These are phyloP conservation scores for Suhomyces xylopsoci DNA, from an alignment of 805 yeast species.

Conservation along the genomic window DNA sequence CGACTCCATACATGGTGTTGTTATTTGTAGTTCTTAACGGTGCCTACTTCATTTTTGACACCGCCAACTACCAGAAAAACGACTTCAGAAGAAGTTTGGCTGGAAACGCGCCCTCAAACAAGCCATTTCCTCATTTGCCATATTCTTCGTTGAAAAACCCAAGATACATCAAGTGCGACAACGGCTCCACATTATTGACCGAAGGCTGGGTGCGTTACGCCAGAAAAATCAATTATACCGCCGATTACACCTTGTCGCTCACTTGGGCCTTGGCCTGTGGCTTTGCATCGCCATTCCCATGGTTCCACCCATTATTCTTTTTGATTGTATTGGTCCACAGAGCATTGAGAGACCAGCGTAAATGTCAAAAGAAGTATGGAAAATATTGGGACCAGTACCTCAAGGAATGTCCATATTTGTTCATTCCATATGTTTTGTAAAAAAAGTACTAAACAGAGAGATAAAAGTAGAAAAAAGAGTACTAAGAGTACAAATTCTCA, in stretches of 20 bases:
- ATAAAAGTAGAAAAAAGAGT: background rate
- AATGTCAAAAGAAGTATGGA: slow-evolving; percentile 86
- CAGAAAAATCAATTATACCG: slow-evolving; percentile 92
- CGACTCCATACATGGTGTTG: slow-evolving; percentile 54
- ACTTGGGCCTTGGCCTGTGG: slow-evolving; percentile 95
- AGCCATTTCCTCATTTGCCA: slow-evolving; percentile 92
- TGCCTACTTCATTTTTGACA: slow-evolving; percentile 92
- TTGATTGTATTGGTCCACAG: slow-evolving; percentile 84
- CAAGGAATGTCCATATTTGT: slow-evolving; percentile 85
- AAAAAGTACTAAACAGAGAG: background rate
- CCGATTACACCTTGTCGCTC: slow-evolving; percentile 83
- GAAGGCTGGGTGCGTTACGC: slow-evolving; percentile 96
- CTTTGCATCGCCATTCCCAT: slow-evolving; percentile 81
- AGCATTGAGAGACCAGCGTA: slow-evolving; percentile 80
- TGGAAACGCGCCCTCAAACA: slow-evolving; percentile 75
- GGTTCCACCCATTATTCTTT: slow-evolving; percentile 94
- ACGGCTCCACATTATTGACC: slow-evolving; percentile 79
- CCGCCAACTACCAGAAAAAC: slow-evolving; percentile 93
- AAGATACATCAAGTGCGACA: slow-evolving; percentile 74
- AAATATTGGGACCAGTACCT: slow-evolving; percentile 88
- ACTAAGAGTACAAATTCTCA: background rate
- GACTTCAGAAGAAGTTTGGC: slow-evolving; percentile 79
- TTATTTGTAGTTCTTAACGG: slow-evolving; percentile 55
- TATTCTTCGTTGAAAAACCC: slow-evolving; percentile 81
- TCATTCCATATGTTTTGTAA: slow-evolving; percentile 81